phyloP scores from a whole-genome alignment of 768 basidiomycete species.

The Suillus variegatus region DNA sequence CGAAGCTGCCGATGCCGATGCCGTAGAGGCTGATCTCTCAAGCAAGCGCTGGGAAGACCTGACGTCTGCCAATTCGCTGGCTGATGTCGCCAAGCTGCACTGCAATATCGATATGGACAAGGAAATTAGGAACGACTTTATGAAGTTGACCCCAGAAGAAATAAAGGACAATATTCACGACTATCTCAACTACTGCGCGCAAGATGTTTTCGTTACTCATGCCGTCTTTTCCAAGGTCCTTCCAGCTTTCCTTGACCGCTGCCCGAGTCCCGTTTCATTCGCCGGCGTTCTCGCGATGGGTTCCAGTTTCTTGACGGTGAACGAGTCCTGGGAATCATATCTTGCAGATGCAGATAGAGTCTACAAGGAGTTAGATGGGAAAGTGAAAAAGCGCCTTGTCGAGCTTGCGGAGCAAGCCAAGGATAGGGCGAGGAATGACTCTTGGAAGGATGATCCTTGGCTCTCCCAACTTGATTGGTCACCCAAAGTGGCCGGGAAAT shows the following conservation, averaged over 20 bases:
- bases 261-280: constrained; percentile 92
- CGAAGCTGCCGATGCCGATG: constrained; percentile 37
- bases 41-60: constrained; percentile 88
- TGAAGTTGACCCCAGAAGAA: constrained; percentile 63
- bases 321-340: constrained; percentile 87
- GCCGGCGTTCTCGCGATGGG: constrained; percentile 92
- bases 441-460: constrained; percentile 80
- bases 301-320: constrained; percentile 86
- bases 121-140: constrained; percentile 71
- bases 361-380: constrained; percentile 70
- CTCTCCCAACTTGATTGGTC: constrained; percentile 93
- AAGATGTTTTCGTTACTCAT: constrained; percentile 85
- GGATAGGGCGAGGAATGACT: constrained; percentile 46
- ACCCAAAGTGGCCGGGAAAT: constrained; percentile 74
- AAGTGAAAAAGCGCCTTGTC: constrained; percentile 60
- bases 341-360: constrained; percentile 73
- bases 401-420: constrained; percentile 65
- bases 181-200: constrained; percentile 83
- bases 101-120: constrained; percentile 83
- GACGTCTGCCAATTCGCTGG: constrained; percentile 88
- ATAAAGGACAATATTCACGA: constrained; percentile 67
- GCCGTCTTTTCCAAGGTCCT: constrained; percentile 75
- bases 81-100: constrained; percentile 89
- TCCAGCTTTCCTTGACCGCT: constrained; percentile 78
- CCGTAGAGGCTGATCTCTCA: constrained; percentile 42